Evolutionary conservation across 176 grass and related monocot genomes (phyloP).

Genomic region (Juncus effusus): DNA sequence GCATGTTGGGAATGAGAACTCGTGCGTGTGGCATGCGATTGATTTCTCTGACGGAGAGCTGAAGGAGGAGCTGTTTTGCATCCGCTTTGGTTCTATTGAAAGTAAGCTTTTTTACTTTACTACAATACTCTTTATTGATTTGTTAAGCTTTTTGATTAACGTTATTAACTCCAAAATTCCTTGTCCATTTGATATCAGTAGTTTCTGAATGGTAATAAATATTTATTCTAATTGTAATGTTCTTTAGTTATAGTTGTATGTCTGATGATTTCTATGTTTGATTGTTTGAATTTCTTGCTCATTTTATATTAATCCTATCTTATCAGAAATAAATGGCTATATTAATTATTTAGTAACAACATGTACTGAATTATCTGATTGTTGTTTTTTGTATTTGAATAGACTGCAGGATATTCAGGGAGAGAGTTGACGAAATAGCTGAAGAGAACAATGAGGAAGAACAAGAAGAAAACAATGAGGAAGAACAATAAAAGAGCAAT

Average conservation of each 20-base stretch:
- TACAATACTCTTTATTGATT: no score
- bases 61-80: slow-evolving; percentile 80
- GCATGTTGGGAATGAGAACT: slow-evolving; percentile 72
- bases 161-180: background rate
- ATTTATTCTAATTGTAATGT: no score
- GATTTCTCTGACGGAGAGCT: slow-evolving; percentile 78
- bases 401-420: slow-evolving; percentile 34
- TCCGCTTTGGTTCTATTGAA: slow-evolving; percentile 76
- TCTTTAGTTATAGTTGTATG: no score
- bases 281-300: no score
- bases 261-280: no score
- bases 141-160: slow-evolving; percentile 27
- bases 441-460: background rate
- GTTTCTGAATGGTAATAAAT: no score
- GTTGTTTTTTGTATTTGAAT: background rate
- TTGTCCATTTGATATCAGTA: no score
- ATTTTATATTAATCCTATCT: no score
- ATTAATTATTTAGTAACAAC: no score
- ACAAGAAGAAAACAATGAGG: background rate
- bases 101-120: slow-evolving; percentile 39
- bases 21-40: slow-evolving; percentile 73
- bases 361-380: no score
- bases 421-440: slow-evolving; percentile 32
- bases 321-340: no score
- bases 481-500: slow-evolving; percentile 14